A percentile compares a stretch with the other conserved stretches of the same genome.
phyloP scores from a whole-genome alignment of 1,139 yeast genomes.

The Pichia sp. region DNA sequence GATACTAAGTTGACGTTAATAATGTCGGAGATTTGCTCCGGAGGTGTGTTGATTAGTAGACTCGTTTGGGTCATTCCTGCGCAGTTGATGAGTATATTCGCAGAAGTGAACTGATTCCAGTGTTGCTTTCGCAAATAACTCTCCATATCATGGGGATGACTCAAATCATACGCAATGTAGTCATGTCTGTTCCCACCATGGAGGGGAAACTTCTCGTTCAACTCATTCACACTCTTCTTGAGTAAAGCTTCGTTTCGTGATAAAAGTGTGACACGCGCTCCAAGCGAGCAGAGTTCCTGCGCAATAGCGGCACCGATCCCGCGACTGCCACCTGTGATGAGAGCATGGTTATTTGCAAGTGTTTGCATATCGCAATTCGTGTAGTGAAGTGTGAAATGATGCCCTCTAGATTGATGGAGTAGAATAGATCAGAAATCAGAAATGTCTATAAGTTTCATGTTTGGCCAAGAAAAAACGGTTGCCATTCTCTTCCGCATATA shows the following conservation, averaged over 20 bases:
- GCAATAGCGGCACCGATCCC: slow-evolving; percentile 78
- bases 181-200: slow-evolving; percentile 32
- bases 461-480: no score
- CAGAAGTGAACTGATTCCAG: slow-evolving; percentile 11
- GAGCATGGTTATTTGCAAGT: slow-evolving; percentile 29
- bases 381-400: no score
- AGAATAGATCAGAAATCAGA: no score
- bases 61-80: slow-evolving; percentile 73
- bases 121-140: not conserved
- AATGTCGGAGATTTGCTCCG: slow-evolving; percentile 39
- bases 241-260: slow-evolving; percentile 46
- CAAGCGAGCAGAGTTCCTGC: slow-evolving; percentile 45
- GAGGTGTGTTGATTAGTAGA: slow-evolving; percentile 41
- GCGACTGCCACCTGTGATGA: slow-evolving; percentile 80
- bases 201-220: slow-evolving; percentile 29
- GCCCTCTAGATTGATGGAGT: no score
- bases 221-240: slow-evolving; percentile 26
- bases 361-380: not conserved
- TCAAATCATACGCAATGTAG: slow-evolving; percentile 46
- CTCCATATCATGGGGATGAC: slow-evolving; percentile 26
- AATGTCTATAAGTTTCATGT: no score
- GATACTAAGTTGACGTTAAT: slow-evolving; percentile 58
- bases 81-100: slow-evolving; percentile 59
- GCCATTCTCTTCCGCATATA: no score
- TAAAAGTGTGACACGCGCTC: slow-evolving; percentile 55